Evolutionary conservation across 768 basidiomycete species (phyloP), one percentile per base, ranked within the genome.

Genomic region (Leucocoprinus sp.): DNA sequence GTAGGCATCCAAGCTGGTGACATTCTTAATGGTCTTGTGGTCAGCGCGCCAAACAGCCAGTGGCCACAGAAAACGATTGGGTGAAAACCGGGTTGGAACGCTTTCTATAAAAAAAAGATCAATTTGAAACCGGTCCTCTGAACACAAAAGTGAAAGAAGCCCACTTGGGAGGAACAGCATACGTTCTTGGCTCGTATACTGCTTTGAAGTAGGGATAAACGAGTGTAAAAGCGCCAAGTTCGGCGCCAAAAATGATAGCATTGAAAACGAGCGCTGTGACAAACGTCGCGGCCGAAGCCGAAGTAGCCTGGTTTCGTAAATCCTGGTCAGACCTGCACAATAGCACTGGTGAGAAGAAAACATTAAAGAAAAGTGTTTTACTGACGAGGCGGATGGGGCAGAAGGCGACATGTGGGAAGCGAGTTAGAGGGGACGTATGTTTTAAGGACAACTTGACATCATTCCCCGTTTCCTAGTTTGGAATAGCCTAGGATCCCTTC

Each of bases 1-100:
- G 66, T 95, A 99, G 12, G 92, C 87, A 60, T 98, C 95, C 48
- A 86, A 69, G 21, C 91, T 91, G 51, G 92, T 93, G 34, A 75
- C 71, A 34, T 67, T 65, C 49, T 79, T 72, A 47, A 89, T 78
- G 18, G 69, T 71, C 22, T 64, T 64, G 55, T 81, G 78, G 56
- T 90, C 75, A 2, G 82, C 71, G 2, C 67, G 69, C 63, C 66
- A 80, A 15, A 93, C 61, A 0, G 76, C 70, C 15, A 74, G 48
- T 1, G 85, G 83, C 90, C 89, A 93, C 26, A 70, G 57, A 18
- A 89, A 62, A 15, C 76, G 52, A 8, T 65, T 65, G 12, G 60
- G 48, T 0, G 75, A 58, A n/a, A 41, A 93, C 70, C 4, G 80
- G 67, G 12, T 63, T 51, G 8, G 73, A 66, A 33, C 84, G 83